Conservation (phyloP, 2,329 filamentous ascomycete genomes). For the Orbilia ellipsospora region DNA sequence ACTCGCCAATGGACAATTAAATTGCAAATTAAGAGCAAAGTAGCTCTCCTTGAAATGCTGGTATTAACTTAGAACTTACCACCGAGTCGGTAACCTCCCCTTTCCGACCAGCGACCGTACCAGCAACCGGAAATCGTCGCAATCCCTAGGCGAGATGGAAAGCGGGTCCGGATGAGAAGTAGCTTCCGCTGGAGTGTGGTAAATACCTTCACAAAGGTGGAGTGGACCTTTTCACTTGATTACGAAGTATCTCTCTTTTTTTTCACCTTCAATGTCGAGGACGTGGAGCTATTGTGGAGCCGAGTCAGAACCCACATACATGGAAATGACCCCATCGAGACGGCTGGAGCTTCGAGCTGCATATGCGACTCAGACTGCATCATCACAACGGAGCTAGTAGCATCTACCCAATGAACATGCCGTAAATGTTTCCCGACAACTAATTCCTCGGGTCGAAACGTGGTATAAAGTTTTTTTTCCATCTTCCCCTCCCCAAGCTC, state of each 20-base stretch:
- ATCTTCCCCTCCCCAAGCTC: neutral
- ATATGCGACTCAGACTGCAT: constrained; percentile 5
- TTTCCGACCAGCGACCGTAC: neutral
- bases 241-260: too few species aligned
- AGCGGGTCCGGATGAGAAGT: constrained; percentile 1
- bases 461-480: constrained; percentile 3
- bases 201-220: neutral
- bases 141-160: constrained; percentile 1
- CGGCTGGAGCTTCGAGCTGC: neutral
- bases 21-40: too few species aligned
- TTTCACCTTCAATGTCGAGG: too few species aligned
- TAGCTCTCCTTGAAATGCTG: too few species aligned
- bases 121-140: too few species aligned
- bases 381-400: constrained; percentile 1
- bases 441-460: constrained; percentile 9
- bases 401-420: constrained; percentile 4
- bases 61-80: too few species aligned
- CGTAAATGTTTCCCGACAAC: constrained; percentile 5
- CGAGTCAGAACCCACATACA: too few species aligned
- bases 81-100: neutral
- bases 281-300: too few species aligned
- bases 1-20: too few species aligned
- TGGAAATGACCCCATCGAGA: too few species aligned
- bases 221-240: too few species aligned
- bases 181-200: neutral